Conservation (phyloP, 1,284 basidiomycete genomes). For the Fomitopsis pinicola region DNA sequence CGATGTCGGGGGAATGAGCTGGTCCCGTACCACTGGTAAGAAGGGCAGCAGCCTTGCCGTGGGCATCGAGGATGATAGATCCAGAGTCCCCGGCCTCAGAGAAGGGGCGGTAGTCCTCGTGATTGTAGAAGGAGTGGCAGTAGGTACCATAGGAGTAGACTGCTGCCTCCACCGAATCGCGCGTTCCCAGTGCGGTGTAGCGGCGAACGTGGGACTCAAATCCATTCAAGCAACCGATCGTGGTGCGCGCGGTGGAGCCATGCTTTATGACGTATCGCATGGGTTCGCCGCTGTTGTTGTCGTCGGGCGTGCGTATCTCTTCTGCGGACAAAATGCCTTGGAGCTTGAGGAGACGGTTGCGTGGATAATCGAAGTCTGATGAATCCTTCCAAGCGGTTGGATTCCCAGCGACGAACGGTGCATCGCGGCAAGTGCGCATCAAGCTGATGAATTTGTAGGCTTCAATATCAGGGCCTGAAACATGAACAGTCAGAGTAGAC, state of each 20-base stretch:
- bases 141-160: constrained; percentile 15
- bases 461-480: too few species aligned
- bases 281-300: constrained; percentile 9
- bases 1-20: constrained; percentile 17
- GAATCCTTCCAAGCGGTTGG: too few species aligned
- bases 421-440: too few species aligned
- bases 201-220: constrained; percentile 16
- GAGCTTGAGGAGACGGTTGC: too few species aligned
- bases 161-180: constrained; percentile 18
- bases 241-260: constrained; percentile 8
- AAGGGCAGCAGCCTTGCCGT: constrained; percentile 18
- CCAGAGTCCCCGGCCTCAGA: constrained; percentile 25
- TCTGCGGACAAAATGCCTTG: too few species aligned
- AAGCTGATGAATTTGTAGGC: too few species aligned
- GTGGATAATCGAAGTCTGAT: too few species aligned
- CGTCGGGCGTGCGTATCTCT: not conserved
- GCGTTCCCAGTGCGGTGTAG: constrained; percentile 6
- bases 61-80: constrained; percentile 17
- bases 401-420: too few species aligned
- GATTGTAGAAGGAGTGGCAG: too few species aligned
- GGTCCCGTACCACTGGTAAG: constrained; percentile 22
- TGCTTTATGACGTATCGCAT: constrained; percentile 11
- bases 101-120: constrained; percentile 15
- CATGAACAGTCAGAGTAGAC: too few species aligned
- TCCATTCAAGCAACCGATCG: constrained; percentile 20